Evolutionary conservation across 2,329 filamentous ascomycete species (phyloP), one percentile per base, ranked within the genome.

Genomic region (Xylaria sp.): DNA sequence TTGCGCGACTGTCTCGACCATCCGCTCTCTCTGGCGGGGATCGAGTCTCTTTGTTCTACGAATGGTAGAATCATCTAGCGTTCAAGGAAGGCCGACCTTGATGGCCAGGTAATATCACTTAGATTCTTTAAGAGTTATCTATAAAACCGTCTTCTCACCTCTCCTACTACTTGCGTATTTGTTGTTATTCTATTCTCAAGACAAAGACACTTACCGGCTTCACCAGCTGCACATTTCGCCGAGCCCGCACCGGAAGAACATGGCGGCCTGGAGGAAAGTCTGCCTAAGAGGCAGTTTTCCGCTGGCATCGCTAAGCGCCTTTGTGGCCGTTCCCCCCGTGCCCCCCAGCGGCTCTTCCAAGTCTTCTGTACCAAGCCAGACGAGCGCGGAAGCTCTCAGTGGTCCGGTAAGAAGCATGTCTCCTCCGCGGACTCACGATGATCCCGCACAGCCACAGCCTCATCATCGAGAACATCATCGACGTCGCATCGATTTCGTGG

Each of bases 201-300:
- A 55, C 23, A 35, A 54, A 13, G 52, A 59, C 57, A 42, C 67
- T 70, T 46, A 71, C 64, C 58, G 44, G 34, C 52, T 51, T 30
- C 23, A 39, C 49, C 59, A 80, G 82, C 81, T 59, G 83, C 85
- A 57, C 82, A 85, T 68, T 85, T 85, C 60, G 79, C 81, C 52
- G 82, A 85, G 66, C 81, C 82, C 18, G 74, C 76, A 58, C 64
- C 68, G 23, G 23, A 30, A 35, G 66, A 72, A 10, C 63, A 70
- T 50, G 55, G n/a, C 51, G 56, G 47, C 48, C 64, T 69, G 10
- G 76, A 79, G 46, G 76, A 78, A 39, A 63, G 65, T 30, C 67
- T 67, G 34, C 70, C 68, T 4, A 77, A 76, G 65, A 78, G 76
- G 63, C 78, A 79, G 59, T 80, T 76, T 63, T 73, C 78, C 8